A percentile compares a stretch with the other conserved stretches of the same genome.
Conservation (phyloP, 192 early-diverging fungal genomes). For the Coemansia sp. region DNA sequence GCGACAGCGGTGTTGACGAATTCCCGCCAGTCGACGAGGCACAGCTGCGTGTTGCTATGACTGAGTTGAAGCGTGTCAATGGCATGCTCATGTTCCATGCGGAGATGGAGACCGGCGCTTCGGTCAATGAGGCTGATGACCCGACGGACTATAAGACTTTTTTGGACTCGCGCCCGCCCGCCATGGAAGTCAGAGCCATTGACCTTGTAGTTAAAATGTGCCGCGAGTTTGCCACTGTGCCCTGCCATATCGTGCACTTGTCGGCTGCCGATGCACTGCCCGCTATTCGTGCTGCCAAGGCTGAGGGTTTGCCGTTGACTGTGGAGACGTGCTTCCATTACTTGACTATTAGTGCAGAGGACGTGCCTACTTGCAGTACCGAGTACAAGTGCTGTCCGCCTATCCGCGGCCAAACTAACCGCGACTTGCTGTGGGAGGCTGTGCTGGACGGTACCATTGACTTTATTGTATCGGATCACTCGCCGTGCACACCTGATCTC, state of each 20-base stretch:
- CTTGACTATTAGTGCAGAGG: constrained; percentile 68
- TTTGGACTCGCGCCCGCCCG: constrained; percentile 69
- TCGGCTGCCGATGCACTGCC: constrained; percentile 78
- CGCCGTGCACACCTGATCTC: constrained; percentile 77
- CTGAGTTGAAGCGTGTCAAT: constrained; percentile 58
- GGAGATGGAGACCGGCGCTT: constrained; percentile 61
- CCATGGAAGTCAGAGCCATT: constrained; percentile 75
- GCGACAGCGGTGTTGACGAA: constrained; percentile 82
- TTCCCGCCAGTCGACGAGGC: constrained; percentile 78
- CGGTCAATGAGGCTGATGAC: constrained; percentile 47
- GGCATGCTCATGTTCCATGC: constrained; percentile 81
- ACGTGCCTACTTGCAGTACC: constrained; percentile 68
- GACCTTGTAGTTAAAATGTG: constrained; percentile 71
- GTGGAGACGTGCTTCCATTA: constrained; percentile 89
- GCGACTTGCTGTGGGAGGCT: constrained; percentile 72
- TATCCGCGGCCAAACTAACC: constrained; percentile 71
- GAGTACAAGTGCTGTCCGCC: constrained; percentile 89
- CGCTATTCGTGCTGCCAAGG: constrained; percentile 71
- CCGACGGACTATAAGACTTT: constrained; percentile 68
- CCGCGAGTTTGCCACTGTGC: constrained; percentile 68
- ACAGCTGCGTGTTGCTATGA: constrained; percentile 69
- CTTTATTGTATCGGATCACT: constrained; percentile 83
- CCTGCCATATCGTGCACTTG: constrained; percentile 81
- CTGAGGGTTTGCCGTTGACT: constrained; percentile 68
- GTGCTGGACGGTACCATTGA: constrained; percentile 79